Percentiles rank a stretch among this genome's conserved stretches.
phyloP scores from a whole-genome alignment of 805 yeast genomes.

The Yamadazyma laniorum region DNA sequence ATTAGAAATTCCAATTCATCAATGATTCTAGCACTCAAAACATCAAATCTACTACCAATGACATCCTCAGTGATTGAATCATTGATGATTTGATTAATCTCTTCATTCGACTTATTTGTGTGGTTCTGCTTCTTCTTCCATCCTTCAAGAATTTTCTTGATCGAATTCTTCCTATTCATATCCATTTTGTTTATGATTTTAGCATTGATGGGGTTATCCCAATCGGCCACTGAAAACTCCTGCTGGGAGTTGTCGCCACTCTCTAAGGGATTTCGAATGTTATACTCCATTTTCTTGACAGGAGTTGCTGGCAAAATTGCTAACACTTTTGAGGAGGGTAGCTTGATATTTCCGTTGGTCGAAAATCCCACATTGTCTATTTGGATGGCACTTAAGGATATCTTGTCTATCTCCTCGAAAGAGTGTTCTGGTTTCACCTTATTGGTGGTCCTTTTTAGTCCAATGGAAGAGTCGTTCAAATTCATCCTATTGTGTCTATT shows the following conservation, averaged over 20 bases:
- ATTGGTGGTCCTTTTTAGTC: constrained; percentile 28
- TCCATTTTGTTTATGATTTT: constrained; percentile 11
- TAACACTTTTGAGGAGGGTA: constrained; percentile 49
- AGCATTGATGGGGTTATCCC: constrained; percentile 11
- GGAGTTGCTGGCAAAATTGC: constrained; percentile 66
- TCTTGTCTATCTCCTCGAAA: constrained; percentile 6
- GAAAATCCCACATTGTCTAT: constrained; percentile 40
- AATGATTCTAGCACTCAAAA: constrained; percentile 66
- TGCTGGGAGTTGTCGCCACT: not conserved
- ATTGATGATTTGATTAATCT: constrained; percentile 16
- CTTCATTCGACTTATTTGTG: constrained; percentile 15
- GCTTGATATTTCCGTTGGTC: constrained; percentile 47
- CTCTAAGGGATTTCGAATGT: constrained; percentile 14
- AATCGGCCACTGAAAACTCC: not conserved
- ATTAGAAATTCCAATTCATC: constrained; percentile 63
- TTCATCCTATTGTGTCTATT: constrained; percentile 30
- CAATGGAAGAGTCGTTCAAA: constrained; percentile 39
- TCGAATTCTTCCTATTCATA: constrained; percentile 30
- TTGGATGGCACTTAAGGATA: constrained; percentile 11
- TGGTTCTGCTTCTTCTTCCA: constrained; percentile 37
- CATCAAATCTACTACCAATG: constrained; percentile 49
- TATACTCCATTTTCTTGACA: constrained; percentile 55
- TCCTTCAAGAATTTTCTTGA: constrained; percentile 39
- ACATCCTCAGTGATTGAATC: constrained; percentile 17
- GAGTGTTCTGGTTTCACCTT: not conserved